Percentiles rank a stretch among this genome's conserved stretches.
phyloP scores from a whole-genome alignment of 306 rosid species.

The Trifolium subterraneum region DNA sequence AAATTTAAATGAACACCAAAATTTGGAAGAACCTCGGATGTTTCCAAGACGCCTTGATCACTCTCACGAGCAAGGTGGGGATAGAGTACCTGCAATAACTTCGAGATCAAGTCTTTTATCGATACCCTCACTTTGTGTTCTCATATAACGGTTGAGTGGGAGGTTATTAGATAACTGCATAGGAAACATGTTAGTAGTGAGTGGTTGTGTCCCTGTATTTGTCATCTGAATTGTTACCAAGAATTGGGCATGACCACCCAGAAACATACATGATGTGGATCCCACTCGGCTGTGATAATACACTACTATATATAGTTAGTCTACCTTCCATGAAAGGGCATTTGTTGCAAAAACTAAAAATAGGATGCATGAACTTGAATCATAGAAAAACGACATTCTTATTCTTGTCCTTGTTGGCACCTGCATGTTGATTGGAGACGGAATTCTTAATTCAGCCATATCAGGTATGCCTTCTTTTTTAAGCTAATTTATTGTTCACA shows the following conservation, averaged over 20 bases:
- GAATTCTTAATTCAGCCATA: conserved; percentile 91
- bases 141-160: not conserved
- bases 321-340: conserved; percentile 60
- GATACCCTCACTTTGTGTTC: not conserved
- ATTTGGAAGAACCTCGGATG: not conserved
- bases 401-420: conserved; percentile 90
- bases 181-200: not conserved
- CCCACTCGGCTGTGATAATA: not conserved
- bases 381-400: conserved; percentile 73
- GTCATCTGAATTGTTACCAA: too few species aligned
- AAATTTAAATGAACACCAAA: not conserved
- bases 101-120: not conserved
- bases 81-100: not conserved
- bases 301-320: not conserved
- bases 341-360: conserved; percentile 80
- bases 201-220: not conserved
- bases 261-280: not conserved
- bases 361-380: conserved; percentile 68
- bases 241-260: not conserved
- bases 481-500: conserved; percentile 24
- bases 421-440: conserved; percentile 94
- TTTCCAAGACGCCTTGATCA: not conserved
- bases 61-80: not conserved
- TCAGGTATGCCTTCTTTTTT: conserved; percentile 64
- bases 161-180: not conserved